Percentiles rank a stretch among this genome's conserved stretches.
These are phyloP conservation scores for Elaphomyces granulatus DNA, from an alignment of 495 filamentous ascomycete genomes.

Conservation along the genomic window DNA sequence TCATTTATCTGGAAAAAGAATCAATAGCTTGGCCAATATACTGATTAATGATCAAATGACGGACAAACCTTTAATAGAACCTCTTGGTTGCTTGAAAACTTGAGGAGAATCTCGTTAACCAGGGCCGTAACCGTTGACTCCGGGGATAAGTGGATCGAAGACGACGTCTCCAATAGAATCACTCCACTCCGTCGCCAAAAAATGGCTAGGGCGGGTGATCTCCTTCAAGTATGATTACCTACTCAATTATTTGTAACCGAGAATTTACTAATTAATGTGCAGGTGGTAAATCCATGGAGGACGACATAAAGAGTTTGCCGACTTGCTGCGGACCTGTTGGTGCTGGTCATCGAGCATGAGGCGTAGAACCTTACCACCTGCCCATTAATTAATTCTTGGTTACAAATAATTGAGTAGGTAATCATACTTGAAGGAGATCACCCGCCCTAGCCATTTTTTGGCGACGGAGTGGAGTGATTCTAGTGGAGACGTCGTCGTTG, in stretches of 20 bases:
- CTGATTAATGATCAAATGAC: too few relatives aligned
- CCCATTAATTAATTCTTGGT: background rate
- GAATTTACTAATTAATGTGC: background rate
- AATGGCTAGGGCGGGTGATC: background rate
- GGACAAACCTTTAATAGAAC: too few relatives aligned
- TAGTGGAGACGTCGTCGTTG: background rate
- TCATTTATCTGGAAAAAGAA: too few relatives aligned
- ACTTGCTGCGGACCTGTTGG: background rate
- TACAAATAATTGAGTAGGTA: background rate
- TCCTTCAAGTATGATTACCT: background rate
- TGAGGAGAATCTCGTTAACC: too few relatives aligned
- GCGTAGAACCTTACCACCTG: background rate
- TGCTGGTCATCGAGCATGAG: background rate
- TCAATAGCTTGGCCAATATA: too few relatives aligned
- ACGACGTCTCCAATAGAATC: background rate
- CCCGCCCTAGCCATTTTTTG: background rate
- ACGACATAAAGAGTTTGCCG: background rate
- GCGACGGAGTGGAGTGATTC: background rate
- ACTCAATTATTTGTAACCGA: background rate
- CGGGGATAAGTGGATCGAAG: too few relatives aligned
- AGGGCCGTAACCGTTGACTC: too few relatives aligned
- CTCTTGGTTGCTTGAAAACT: too few relatives aligned
- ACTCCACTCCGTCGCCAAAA: background rate
- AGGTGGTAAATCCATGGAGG: background rate
- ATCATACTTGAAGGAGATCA: background rate